These are phyloP conservation scores for Trichoderma koningii DNA, from an alignment of 2,329 filamentous ascomycete genomes.

Conservation along the genomic window DNA sequence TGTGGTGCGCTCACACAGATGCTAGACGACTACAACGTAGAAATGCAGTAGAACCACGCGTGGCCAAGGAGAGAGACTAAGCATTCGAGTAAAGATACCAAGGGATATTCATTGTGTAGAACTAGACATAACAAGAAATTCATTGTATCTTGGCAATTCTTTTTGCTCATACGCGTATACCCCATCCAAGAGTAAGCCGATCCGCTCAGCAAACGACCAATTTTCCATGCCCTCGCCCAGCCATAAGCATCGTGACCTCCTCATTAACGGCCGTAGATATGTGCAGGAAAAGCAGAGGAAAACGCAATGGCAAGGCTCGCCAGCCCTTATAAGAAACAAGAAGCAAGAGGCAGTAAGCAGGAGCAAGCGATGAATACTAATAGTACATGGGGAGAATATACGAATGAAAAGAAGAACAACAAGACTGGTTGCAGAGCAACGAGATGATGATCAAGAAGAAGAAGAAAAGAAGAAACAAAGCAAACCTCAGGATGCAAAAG, in stretches of 20 bases:
- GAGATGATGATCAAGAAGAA: neutral
- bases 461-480: neutral
- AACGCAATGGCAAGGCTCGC: neutral
- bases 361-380: neutral
- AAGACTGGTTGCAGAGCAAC: neutral
- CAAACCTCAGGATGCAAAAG: conserved; percentile 8
- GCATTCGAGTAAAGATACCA: neutral
- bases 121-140: neutral
- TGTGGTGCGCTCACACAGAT: neutral
- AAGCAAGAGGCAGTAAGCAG: neutral
- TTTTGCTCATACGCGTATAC: neutral
- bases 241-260: conserved; percentile 19
- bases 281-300: conserved; percentile 8
- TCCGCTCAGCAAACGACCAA: neutral
- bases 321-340: neutral
- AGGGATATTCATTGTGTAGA: neutral
- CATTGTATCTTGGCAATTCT: neutral
- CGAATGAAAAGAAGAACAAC: neutral
- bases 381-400: conserved; percentile 8
- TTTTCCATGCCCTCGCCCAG: neutral
- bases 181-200: neutral
- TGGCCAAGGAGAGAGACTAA: neutral
- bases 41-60: neutral
- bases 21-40: neutral
- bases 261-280: conserved; percentile 27